Conservation (phyloP, 208 protist genomes). For the Leishmania lainsoni region DNA sequence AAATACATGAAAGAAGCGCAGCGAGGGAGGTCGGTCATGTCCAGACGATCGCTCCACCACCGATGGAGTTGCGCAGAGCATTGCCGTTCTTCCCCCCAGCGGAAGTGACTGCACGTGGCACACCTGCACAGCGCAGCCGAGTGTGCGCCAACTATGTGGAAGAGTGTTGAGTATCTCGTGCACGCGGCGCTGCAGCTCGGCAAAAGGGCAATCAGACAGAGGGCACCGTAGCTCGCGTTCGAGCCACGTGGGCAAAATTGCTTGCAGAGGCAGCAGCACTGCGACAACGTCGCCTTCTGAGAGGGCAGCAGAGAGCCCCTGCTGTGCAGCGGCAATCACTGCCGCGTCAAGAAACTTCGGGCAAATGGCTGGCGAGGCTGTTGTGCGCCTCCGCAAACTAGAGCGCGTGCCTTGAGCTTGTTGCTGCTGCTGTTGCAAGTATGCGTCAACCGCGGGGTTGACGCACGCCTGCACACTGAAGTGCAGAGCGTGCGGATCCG, state of each 20-base stretch:
- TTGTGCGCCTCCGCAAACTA: background rate
- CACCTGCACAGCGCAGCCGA: slow-evolving; percentile 69
- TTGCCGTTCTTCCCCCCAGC: slow-evolving; percentile 33
- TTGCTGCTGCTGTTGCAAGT: background rate
- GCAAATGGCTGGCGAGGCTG: background rate
- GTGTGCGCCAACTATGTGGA: slow-evolving; percentile 44
- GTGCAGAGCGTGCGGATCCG: background rate
- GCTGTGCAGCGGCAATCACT: slow-evolving; percentile 9
- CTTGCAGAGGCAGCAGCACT: slow-evolving; percentile 61
- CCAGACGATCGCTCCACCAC: slow-evolving; percentile 4
- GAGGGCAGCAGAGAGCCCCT: slow-evolving; percentile 32
- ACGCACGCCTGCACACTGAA: background rate
- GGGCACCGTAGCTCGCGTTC: slow-evolving; percentile 14
- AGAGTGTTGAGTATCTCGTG: slow-evolving; percentile 20
- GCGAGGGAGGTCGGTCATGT: background rate
- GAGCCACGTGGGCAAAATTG: slow-evolving; percentile 35
- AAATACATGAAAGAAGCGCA: slow-evolving; percentile 63
- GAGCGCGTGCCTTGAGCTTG: background rate
- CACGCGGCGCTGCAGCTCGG: slow-evolving; percentile 11
- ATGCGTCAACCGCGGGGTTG: background rate
- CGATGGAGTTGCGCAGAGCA: slow-evolving; percentile 35
- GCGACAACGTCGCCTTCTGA: slow-evolving; percentile 67
- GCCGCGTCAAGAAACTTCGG: background rate
- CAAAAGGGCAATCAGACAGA: background rate
- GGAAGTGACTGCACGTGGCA: slow-evolving; percentile 53